Percentiles rank a stretch among this genome's conserved stretches.
Conservation (phyloP, 177 flowering plant genomes). For the Vitis hybrid region DNA sequence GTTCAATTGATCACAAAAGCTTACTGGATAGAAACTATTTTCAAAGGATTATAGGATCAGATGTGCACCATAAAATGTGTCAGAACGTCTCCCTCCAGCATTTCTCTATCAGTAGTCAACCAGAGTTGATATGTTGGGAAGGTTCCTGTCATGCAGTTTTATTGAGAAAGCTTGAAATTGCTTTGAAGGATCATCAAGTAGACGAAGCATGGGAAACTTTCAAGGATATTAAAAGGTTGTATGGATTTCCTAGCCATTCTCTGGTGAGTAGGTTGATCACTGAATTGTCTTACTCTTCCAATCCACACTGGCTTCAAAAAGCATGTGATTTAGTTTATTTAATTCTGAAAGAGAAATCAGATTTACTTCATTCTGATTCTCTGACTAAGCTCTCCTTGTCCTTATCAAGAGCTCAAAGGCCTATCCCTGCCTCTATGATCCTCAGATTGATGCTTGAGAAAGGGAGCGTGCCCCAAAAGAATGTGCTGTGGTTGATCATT, state of each 20-base stretch:
- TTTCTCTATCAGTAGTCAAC: constrained; percentile 19
- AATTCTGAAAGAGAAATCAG: constrained; percentile 39
- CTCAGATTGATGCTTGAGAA: constrained; percentile 59
- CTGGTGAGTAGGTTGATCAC: constrained; percentile 44
- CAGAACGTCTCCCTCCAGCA: background rate
- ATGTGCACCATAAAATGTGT: background rate
- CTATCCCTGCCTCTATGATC: constrained; percentile 56
- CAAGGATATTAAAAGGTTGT: constrained; percentile 44
- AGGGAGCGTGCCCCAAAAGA: constrained; percentile 30
- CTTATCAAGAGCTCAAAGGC: constrained; percentile 75
- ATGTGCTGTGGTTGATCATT: constrained; percentile 40
- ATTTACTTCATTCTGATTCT: constrained; percentile 38
- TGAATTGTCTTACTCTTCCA: constrained; percentile 56
- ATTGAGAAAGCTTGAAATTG: constrained; percentile 54
- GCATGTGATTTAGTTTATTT: constrained; percentile 52
- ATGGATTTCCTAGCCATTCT: constrained; percentile 54
- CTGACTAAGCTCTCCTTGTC: constrained; percentile 53
- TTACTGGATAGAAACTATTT: background rate
- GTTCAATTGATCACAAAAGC: background rate
- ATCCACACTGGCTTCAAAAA: constrained; percentile 47
- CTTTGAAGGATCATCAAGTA: constrained; percentile 38
- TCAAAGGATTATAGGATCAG: background rate
- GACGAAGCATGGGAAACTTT: constrained; percentile 72
- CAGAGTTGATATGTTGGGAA: constrained; percentile 27
- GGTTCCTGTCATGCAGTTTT: constrained; percentile 42